Evolutionary conservation across 2,329 filamentous ascomycete genomes (phyloP).

Genomic region (Myriosclerotinia curreyana): DNA sequence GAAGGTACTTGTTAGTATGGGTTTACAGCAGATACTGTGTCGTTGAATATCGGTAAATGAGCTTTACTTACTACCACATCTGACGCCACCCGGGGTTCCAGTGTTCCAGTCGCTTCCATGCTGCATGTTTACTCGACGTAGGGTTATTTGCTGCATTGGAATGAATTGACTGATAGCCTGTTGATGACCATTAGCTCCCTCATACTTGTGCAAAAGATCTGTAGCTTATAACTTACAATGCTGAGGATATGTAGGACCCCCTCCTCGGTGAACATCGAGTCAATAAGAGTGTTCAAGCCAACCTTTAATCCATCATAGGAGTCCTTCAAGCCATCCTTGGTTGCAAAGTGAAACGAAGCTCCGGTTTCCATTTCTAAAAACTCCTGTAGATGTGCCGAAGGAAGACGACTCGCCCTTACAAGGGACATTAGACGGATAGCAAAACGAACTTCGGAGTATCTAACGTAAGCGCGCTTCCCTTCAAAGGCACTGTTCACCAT

Average conservation of each 20-base stretch:
- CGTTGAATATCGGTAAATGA: background rate
- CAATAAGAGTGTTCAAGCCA: background rate
- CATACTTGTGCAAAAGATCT: background rate
- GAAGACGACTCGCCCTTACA: background rate
- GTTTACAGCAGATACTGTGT: background rate
- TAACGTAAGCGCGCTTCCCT: background rate
- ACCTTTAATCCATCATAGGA: background rate
- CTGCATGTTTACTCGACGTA: background rate
- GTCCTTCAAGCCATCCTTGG: background rate
- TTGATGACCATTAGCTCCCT: background rate
- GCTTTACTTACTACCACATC: conserved; percentile 1
- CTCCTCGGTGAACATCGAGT: background rate
- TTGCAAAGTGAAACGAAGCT: background rate
- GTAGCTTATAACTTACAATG: background rate
- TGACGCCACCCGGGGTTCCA: no score
- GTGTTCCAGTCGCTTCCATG: background rate
- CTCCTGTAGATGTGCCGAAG: background rate
- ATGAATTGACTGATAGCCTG: background rate
- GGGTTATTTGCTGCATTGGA: background rate
- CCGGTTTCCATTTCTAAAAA: background rate
- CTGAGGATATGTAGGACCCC: background rate
- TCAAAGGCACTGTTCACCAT: background rate
- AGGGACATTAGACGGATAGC: background rate
- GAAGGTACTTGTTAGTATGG: background rate
- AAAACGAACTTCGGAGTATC: background rate